A percentile compares a stretch with the other conserved stretches of the same genome.
phyloP scores from a whole-genome alignment of 75 land plant species.

The Selaginella tamariscina region DNA sequence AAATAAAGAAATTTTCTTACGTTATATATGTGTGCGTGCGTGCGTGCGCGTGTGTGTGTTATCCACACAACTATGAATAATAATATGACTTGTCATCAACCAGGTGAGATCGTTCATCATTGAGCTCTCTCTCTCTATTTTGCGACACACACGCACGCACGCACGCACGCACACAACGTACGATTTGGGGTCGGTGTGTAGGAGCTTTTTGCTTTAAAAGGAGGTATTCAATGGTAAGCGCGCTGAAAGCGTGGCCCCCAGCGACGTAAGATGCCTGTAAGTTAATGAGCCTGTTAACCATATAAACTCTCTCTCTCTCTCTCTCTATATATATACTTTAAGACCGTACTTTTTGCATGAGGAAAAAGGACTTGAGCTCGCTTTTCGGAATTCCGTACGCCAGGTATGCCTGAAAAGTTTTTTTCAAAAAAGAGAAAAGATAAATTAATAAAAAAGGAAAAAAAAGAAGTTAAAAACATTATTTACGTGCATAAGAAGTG shows the following conservation, averaged over 20 bases:
- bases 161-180: conserved; percentile 19
- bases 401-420: conserved; percentile 52
- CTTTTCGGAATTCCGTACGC: conserved; percentile 87
- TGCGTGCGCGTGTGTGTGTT: too few species aligned
- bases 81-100: not conserved
- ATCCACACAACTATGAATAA: not conserved
- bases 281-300: not conserved
- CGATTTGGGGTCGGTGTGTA: conserved; percentile 67
- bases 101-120: not conserved
- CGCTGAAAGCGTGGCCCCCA: conserved; percentile 81
- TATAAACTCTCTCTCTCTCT: not conserved
- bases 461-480: not conserved
- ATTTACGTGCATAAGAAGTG: conserved; percentile 81
- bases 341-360: conserved; percentile 70
- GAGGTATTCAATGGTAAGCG: conserved; percentile 61
- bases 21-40: too few species aligned
- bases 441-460: not conserved
- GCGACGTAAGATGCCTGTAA: conserved; percentile 82
- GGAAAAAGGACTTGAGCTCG: conserved; percentile 63
- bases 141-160: not conserved
- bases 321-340: not conserved
- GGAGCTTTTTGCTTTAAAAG: conserved; percentile 58
- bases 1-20: not conserved
- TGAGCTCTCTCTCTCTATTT: not conserved
- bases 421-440: not conserved